Base-by-base conservation (phyloP, 2,329 filamentous ascomycete genomes). In the Arthrobotrys conoides region DNA sequence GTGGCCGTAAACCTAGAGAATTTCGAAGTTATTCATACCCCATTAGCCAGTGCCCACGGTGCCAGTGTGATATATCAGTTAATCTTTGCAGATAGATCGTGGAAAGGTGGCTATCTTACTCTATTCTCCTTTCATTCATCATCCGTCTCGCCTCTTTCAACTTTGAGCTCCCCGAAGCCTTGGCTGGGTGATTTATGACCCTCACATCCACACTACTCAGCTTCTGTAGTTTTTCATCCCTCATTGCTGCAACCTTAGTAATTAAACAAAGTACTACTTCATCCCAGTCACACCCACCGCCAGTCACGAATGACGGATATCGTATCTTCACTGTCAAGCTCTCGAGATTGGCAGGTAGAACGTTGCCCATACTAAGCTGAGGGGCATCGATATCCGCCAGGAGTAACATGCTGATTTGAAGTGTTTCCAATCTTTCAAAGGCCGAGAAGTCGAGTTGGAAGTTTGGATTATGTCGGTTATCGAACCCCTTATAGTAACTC, bases 381-480 rank as follows among this genome's bases (percentile, higher is more conserved):
- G 49, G 41, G 12, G 51, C 22, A 20, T 73, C 61, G 14, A 73
- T 73, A 53, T 73, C 70, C 6, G 51, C 63, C n/a, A 73, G 18
- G 0, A 73, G 63, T 16, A 61, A 48, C 8, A 73, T 59, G 38
- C 61, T 73, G 16, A 67, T 41, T n/a, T 67, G 51, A 33, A 73
- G 46, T 8, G 36, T 36, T 16, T 73, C 51, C 0, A 73, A 24
- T 14, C 9, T 73, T 5, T 18, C 16, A 22, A 73, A 73, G 3
- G 65, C 61, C 5, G 70, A 73, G 20, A 73, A 73, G 36, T 73
- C 70, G 0, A 73, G 22, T 49, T 73, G 70, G 30, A 67, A 66
- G 38, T 66, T 67, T 10, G 49, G 63, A 16, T 44, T 36, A 36
- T 61, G 33, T 41, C 61, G 49, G n/a, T 67, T 61, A 14, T 55